Conservation (phyloP, 2,329 filamentous ascomycete genomes). For the Alternaria tenuissima region DNA sequence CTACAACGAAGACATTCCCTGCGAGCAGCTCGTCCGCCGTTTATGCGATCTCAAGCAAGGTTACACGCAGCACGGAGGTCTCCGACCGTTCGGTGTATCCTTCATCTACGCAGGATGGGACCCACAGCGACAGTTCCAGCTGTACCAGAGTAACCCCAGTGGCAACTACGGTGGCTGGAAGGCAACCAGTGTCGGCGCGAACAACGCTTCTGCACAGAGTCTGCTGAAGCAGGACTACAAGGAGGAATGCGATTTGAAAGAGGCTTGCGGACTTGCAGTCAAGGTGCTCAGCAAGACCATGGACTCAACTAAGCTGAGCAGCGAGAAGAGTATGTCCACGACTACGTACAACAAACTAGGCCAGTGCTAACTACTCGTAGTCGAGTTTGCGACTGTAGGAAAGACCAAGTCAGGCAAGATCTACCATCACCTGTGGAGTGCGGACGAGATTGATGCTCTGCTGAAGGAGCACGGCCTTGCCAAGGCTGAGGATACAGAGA, state of each 20-base stretch:
- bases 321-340: slow-evolving; percentile 89
- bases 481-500: slow-evolving; percentile 62
- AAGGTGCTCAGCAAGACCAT: slow-evolving; percentile 99
- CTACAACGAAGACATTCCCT: slow-evolving; percentile 99
- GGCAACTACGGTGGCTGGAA: slow-evolving; percentile 99
- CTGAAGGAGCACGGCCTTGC: slow-evolving; percentile 95
- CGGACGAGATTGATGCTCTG: slow-evolving; percentile 93
- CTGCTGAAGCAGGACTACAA: slow-evolving; percentile 99
- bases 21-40: slow-evolving; percentile 95
- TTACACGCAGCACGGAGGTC: slow-evolving; percentile 98
- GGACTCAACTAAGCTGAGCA: slow-evolving; percentile 98
- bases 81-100: slow-evolving; percentile 96
- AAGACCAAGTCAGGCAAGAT: slow-evolving; percentile 95
- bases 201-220: slow-evolving; percentile 97
- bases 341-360: neutral
- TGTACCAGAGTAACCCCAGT: slow-evolving; percentile 98
- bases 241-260: slow-evolving; percentile 94
- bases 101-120: slow-evolving; percentile 99
- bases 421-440: slow-evolving; percentile 97
- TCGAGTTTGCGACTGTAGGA: slow-evolving; percentile 98
- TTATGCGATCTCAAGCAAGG: slow-evolving; percentile 99
- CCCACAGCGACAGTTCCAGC: slow-evolving; percentile 93
- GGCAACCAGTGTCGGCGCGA: slow-evolving; percentile 95
- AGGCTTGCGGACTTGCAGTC: slow-evolving; percentile 95
- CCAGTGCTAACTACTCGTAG: slow-evolving; percentile 58